These are phyloP conservation scores for Colletotrichum orbiculare DNA, from an alignment of 2,329 filamentous ascomycete genomes.

Conservation along the genomic window DNA sequence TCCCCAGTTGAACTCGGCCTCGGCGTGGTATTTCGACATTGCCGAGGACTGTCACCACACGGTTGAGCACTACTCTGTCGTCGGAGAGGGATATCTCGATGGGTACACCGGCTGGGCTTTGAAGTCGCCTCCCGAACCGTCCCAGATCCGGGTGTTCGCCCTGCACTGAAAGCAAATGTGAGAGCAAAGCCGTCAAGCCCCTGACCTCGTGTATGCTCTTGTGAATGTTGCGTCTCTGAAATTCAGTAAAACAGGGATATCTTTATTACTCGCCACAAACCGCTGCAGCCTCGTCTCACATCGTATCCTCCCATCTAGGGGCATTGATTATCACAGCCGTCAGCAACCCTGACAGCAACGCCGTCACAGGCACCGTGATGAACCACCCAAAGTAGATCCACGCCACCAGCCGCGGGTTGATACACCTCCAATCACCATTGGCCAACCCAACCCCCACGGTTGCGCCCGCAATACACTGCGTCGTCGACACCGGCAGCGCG, in stretches of 20 bases:
- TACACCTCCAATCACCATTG: slow-evolving; percentile 60
- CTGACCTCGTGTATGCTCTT: no score
- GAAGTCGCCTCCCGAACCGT: background rate
- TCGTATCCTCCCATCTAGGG: slow-evolving; percentile 48
- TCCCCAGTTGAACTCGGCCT: background rate
- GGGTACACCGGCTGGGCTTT: slow-evolving; percentile 1
- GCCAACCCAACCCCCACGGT: slow-evolving; percentile 63
- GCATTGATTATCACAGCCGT: slow-evolving; percentile 68
- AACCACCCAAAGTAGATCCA: slow-evolving; percentile 63
- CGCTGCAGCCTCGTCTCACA: background rate
- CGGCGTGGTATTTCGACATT: background rate
- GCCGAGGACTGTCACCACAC: background rate
- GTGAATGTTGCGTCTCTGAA: no score
- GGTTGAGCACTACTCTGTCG: slow-evolving; percentile 11
- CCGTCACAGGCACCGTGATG: slow-evolving; percentile 62
- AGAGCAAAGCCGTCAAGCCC: no score
- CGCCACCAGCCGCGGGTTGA: slow-evolving; percentile 60
- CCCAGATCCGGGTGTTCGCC: slow-evolving; percentile 9
- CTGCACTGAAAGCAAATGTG: slow-evolving; percentile 4
- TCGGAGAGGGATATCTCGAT: slow-evolving; percentile 16
- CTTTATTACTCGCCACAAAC: no score
- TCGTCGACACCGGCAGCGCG: slow-evolving; percentile 59
- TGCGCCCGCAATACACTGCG: slow-evolving; percentile 64
- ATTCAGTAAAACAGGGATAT: no score
- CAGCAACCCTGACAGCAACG: slow-evolving; percentile 59